Conservation (phyloP, 2,329 filamentous ascomycete species). For the Paradendryphiella salina region DNA sequence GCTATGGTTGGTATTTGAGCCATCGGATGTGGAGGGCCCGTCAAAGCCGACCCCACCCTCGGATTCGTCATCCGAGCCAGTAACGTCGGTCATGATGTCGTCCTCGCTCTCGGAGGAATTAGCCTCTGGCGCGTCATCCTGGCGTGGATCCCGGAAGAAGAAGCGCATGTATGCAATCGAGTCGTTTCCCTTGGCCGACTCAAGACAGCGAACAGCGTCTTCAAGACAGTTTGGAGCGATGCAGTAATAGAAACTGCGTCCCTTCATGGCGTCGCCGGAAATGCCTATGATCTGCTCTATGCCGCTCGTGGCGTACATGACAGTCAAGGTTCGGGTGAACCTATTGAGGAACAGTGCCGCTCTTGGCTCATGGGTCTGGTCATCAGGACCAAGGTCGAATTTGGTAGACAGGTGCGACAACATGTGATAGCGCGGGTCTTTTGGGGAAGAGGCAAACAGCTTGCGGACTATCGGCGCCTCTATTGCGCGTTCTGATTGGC, state of each 20-base stretch:
- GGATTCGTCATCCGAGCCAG: conserved; percentile 53
- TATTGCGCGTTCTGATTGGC: conserved; percentile 68
- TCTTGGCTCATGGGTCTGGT: conserved; percentile 71
- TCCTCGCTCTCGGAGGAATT: conserved; percentile 54
- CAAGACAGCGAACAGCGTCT: conserved; percentile 76
- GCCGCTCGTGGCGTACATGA: conserved; percentile 85
- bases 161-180: conserved; percentile 89
- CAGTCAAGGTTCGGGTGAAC: conserved; percentile 77
- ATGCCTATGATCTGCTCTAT: conserved; percentile 76
- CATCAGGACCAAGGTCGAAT: conserved; percentile 62
- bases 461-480: conserved; percentile 78
- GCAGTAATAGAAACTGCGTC: conserved; percentile 84
- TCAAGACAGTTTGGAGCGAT: conserved; percentile 76
- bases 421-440: conserved; percentile 88
- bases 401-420: conserved; percentile 81
- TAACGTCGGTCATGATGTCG: conserved; percentile 54
- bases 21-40: conserved; percentile 22
- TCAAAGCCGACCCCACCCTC: conserved; percentile 53
- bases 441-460: conserved; percentile 77
- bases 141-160: conserved; percentile 75
- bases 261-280: conserved; percentile 67
- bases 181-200: conserved; percentile 86
- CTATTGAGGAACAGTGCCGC: conserved; percentile 84
- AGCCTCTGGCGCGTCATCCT: conserved; percentile 47
- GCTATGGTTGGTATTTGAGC: conserved; percentile 22